A percentile compares a stretch with the other conserved stretches of the same genome.
phyloP scores from a whole-genome alignment of 305 asterid species.

The Stenogyne calaminthoides region DNA sequence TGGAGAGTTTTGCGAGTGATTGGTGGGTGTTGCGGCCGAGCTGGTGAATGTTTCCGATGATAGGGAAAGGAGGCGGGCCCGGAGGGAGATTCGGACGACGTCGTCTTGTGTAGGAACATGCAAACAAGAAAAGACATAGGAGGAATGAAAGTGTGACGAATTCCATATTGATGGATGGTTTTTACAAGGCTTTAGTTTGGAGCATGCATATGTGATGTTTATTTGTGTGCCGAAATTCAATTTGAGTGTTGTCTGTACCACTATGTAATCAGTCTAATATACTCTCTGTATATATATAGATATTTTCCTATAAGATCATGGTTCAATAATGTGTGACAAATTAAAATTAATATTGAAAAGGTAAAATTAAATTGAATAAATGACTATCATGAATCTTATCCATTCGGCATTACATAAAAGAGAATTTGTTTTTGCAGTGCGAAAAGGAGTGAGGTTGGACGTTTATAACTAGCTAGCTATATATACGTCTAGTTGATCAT shows the following conservation, averaged over 20 bases:
- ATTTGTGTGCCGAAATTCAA: no score
- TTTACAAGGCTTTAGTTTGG: slow-evolving; percentile 1
- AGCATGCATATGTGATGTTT: background rate
- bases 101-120: background rate
- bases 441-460: no score
- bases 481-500: no score
- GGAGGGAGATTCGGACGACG: slow-evolving; percentile 25
- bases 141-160: background rate
- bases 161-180: slow-evolving; percentile 24
- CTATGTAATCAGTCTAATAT: background rate
- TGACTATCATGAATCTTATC: no score
- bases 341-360: no score
- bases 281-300: no score
- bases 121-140: background rate
- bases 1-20: slow-evolving; percentile 8
- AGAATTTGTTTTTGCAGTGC: no score
- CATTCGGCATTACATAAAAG: no score
- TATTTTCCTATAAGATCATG: no score
- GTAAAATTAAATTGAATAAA: no score
- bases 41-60: slow-evolving; percentile 30
- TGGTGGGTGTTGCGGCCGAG: slow-evolving; percentile 13
- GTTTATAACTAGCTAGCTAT: no score
- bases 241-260: background rate
- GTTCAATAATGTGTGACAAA: no score
- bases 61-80: slow-evolving; percentile 30